These are phyloP conservation scores for Penicillium pancosmium DNA, from an alignment of 495 filamentous ascomycete species.

Conservation along the genomic window DNA sequence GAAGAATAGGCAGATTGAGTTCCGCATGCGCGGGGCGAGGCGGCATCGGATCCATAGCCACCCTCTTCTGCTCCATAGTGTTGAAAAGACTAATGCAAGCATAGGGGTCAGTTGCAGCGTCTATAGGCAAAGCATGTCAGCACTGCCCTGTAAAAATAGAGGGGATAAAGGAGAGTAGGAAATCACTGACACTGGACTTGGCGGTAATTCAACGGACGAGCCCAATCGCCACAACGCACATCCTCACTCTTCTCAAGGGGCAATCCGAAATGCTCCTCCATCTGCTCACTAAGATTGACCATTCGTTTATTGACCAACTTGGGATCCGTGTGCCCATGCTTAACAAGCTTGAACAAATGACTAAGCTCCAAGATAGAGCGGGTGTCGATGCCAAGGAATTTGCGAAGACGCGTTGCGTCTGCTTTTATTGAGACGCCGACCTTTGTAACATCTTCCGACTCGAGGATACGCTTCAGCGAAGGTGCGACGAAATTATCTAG, in stretches of 20 bases:
- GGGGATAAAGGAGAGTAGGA: too few relatives aligned
- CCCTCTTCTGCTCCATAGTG: conserved; percentile 66
- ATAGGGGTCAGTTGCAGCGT: conserved; percentile 84
- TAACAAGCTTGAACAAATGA: conserved; percentile 75
- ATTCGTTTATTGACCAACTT: conserved; percentile 63
- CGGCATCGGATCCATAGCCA: conserved; percentile 65
- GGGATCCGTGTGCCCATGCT: conserved; percentile 54
- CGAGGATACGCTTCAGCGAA: conserved; percentile 68
- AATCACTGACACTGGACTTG: conserved; percentile 70
- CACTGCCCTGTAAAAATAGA: neutral
- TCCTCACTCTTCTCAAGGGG: conserved; percentile 72
- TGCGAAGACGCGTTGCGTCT: conserved; percentile 70
- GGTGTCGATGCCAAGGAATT: conserved; percentile 63
- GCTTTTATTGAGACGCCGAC: conserved; percentile 75
- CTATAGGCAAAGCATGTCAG: conserved; percentile 37
- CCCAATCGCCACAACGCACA: conserved; percentile 76
- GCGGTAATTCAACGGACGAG: conserved; percentile 54
- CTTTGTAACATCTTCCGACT: conserved; percentile 70
- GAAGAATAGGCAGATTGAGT: conserved; percentile 58
- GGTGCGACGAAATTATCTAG: conserved; percentile 65
- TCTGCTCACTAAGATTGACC: conserved; percentile 67
- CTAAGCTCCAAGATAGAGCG: conserved; percentile 77
- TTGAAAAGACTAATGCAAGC: conserved; percentile 75
- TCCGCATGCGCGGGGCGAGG: conserved; percentile 71
- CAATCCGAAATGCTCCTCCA: conserved; percentile 71